These are phyloP conservation scores for Fusarium duplospermum DNA, from an alignment of 2,329 filamentous ascomycete species.

Conservation along the genomic window DNA sequence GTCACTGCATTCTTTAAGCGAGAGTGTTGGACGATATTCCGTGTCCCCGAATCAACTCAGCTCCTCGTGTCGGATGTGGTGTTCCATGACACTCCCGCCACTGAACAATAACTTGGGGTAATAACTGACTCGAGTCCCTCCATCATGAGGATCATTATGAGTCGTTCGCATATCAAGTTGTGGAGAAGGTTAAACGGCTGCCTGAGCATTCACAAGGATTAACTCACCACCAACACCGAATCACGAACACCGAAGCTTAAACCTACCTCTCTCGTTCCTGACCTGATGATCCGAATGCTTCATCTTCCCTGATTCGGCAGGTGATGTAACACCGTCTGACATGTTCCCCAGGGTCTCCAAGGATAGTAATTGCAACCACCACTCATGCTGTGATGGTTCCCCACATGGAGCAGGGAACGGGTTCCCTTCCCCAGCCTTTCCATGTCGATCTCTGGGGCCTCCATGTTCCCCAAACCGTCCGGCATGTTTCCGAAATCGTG, in stretches of 20 bases:
- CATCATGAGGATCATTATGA: background rate
- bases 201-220: background rate
- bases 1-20: background rate
- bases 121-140: background rate
- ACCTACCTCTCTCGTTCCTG: background rate
- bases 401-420: background rate
- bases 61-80: background rate
- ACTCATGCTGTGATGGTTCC: background rate
- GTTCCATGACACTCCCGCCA: background rate
- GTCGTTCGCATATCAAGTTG: background rate
- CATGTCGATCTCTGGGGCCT: conserved; percentile 9
- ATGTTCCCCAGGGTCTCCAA: background rate
- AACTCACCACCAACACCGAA: background rate
- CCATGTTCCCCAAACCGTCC: background rate
- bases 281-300: background rate
- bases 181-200: background rate
- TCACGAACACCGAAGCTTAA: background rate
- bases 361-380: background rate
- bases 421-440: background rate
- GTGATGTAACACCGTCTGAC: background rate
- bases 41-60: background rate
- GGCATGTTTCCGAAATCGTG: background rate
- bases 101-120: background rate
- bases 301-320: background rate
- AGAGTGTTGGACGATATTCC: background rate